Percentiles rank a stretch among this genome's conserved stretches.
These are phyloP conservation scores for Populus davidiana DNA, from an alignment of 345 rosid species.

Conservation along the genomic window DNA sequence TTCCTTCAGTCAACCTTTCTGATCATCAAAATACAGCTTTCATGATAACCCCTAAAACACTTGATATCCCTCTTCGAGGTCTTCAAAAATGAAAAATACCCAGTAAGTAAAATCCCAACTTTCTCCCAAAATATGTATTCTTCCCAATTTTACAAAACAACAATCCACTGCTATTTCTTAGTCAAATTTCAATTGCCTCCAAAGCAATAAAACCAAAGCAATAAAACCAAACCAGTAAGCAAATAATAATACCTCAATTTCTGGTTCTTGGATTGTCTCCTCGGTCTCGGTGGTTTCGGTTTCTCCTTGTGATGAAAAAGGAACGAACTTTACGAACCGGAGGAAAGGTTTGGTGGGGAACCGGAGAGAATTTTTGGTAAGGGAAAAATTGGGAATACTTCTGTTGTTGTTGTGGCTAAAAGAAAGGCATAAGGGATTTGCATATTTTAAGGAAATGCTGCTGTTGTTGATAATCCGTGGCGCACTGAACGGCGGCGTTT, in stretches of 20 bases:
- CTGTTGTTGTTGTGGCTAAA: slow-evolving; percentile 33
- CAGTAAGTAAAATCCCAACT: too few species aligned
- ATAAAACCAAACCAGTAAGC: neutral
- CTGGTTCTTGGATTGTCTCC: slow-evolving; percentile 48
- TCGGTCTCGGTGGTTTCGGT: slow-evolving; percentile 51
- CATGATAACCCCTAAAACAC: too few species aligned
- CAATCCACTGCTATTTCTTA: too few species aligned
- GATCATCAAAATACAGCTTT: too few species aligned
- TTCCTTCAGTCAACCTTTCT: neutral
- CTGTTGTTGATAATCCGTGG: slow-evolving; percentile 11
- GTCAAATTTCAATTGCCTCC: neutral
- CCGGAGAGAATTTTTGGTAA: slow-evolving; percentile 29
- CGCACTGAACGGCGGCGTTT: slow-evolving; percentile 51
- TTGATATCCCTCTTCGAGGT: too few species aligned
- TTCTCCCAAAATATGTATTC: too few species aligned
- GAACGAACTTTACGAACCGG: slow-evolving; percentile 41
- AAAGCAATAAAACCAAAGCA: neutral
- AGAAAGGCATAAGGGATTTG: slow-evolving; percentile 37
- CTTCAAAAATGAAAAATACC: too few species aligned
- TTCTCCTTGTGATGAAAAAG: slow-evolving; percentile 63
- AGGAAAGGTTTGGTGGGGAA: slow-evolving; percentile 27
- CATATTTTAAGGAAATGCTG: slow-evolving; percentile 20
- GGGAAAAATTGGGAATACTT: neutral
- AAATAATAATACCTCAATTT: slow-evolving; percentile 48
- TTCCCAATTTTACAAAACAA: too few species aligned